Base-by-base conservation (phyloP, 495 filamentous ascomycete genomes). In the Corynascus novoguineensis region DNA sequence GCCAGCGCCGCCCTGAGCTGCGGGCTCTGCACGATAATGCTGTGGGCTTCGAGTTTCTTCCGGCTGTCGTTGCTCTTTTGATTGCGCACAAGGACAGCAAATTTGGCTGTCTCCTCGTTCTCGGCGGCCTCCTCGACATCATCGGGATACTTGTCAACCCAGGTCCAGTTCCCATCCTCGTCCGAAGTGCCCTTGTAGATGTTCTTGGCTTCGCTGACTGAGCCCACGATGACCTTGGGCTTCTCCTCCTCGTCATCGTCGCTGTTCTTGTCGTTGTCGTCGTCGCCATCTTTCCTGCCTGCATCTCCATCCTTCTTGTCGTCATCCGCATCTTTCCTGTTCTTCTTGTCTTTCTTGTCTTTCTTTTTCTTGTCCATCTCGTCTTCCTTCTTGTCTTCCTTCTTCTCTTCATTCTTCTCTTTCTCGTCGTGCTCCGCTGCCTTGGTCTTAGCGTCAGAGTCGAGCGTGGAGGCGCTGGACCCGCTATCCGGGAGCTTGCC, bases 11-110 rank as follows among this genome's bases (percentile, higher is more conserved):
- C 72, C 68, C 85, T 85, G 44, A 88, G 69, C 45, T 78, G 72
- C 5, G 85, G 81, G 60, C 79, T 84, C 70, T 88, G 85, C 3
- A 89, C 66, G 21, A 86, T 72, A 60, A 89, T 83, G 44, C 79
- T 82, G 57, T 84, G 71, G 27, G 86, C 75, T 22, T 78, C 67
- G 21, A 87, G 71, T 45, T 79, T 81, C 70, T 82, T 83, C n/a
- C 79, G 76, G 34, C 81, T 77, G 62, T 84, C 76, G 55, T 65
- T 53, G 45, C 65, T 68, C 67, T 70, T 70, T 17, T 63, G 45
- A 60, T 71, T 69, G 34, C 69, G 67, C 5, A 70, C 69, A 19
- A 71, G 35, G 14, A 71, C 55, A 28, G 69, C 69, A 44, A 55
- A 71, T 10, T 59, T 69, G 31, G 61, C 64, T 15, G 69, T 69